Percentiles rank a stretch among this genome's conserved stretches.
Evolutionary conservation across 148 eudicot species (phyloP).

Genomic region (Cornus suecica): DNA sequence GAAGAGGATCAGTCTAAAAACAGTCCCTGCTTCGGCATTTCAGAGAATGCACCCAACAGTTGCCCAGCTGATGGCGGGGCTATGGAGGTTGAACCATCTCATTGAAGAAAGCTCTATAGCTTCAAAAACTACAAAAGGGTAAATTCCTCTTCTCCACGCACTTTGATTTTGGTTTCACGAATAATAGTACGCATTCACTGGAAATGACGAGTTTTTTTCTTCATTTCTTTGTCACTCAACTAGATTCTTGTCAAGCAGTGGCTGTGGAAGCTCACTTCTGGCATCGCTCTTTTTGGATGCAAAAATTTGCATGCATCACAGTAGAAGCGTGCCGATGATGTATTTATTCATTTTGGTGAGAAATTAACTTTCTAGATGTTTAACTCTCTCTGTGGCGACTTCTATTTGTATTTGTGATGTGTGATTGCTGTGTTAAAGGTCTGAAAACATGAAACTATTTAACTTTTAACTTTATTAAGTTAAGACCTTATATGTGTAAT

Average conservation of each 20-base stretch:
- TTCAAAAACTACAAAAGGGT: constrained; percentile 31
- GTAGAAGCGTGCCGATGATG: neutral
- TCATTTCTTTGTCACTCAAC: constrained; percentile 46
- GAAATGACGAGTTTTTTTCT: constrained; percentile 36
- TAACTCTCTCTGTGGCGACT: constrained; percentile 1
- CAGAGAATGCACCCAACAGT: constrained; percentile 23
- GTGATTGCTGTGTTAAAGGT: neutral
- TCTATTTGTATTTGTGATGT: neutral
- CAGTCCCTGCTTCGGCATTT: constrained; percentile 15
- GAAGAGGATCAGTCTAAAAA: constrained; percentile 27
- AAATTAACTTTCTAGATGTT: too few species aligned
- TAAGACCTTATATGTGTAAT: too few species aligned
- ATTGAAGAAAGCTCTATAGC: constrained; percentile 5
- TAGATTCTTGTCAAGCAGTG: constrained; percentile 23
- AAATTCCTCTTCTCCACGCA: constrained; percentile 33
- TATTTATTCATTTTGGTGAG: neutral
- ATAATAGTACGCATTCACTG: constrained; percentile 32
- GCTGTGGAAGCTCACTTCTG: constrained; percentile 18
- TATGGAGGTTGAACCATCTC: constrained; percentile 22
- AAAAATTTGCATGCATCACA: constrained; percentile 7
- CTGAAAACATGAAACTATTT: neutral
- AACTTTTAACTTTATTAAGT: neutral
- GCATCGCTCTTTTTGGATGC: constrained; percentile 10
- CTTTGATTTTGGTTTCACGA: constrained; percentile 5
- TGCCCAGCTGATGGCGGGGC: constrained; percentile 21